A percentile compares a stretch with the other conserved stretches of the same genome.
Conservation (phyloP, 306 rosid species). For the Rubus idaeus region DNA sequence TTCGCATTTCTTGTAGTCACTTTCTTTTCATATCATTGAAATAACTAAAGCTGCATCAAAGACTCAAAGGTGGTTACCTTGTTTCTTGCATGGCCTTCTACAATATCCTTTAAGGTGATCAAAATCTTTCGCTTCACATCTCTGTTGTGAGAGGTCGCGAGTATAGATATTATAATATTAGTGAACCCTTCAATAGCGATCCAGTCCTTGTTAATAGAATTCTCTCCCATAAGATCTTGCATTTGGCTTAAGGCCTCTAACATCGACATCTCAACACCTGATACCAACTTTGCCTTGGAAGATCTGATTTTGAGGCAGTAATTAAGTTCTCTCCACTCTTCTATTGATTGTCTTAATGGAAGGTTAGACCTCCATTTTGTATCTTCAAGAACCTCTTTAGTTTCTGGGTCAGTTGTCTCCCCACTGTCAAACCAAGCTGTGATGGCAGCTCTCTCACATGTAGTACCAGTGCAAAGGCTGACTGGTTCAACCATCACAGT, state of each 20-base stretch:
- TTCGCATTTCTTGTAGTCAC: not conserved
- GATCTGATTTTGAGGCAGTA: constrained; percentile 65
- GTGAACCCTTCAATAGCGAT: constrained; percentile 60
- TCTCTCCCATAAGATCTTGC: constrained; percentile 59
- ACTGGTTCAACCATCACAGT: constrained; percentile 84
- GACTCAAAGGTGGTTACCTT: constrained; percentile 45
- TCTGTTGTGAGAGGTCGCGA: constrained; percentile 45
- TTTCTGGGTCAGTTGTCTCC: constrained; percentile 55
- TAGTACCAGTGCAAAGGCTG: constrained; percentile 83
- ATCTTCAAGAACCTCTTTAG: constrained; percentile 60
- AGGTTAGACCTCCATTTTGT: constrained; percentile 54
- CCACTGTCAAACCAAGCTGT: constrained; percentile 55
- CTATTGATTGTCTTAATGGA: constrained; percentile 70
- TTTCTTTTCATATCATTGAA: not conserved
- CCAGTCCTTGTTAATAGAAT: constrained; percentile 84
- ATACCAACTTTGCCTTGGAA: constrained; percentile 41
- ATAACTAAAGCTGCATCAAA: not conserved
- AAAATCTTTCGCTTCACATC: constrained; percentile 56
- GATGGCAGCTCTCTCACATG: constrained; percentile 81
- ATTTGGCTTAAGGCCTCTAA: constrained; percentile 53
- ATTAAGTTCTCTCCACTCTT: constrained; percentile 85
- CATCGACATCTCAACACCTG: constrained; percentile 31
- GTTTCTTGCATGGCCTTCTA: constrained; percentile 71
- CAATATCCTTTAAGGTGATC: constrained; percentile 59
- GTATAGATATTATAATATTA: constrained; percentile 49